phyloP scores from a whole-genome alignment of 1,284 basidiomycete genomes.

The Ceratobasidium papillatum region DNA sequence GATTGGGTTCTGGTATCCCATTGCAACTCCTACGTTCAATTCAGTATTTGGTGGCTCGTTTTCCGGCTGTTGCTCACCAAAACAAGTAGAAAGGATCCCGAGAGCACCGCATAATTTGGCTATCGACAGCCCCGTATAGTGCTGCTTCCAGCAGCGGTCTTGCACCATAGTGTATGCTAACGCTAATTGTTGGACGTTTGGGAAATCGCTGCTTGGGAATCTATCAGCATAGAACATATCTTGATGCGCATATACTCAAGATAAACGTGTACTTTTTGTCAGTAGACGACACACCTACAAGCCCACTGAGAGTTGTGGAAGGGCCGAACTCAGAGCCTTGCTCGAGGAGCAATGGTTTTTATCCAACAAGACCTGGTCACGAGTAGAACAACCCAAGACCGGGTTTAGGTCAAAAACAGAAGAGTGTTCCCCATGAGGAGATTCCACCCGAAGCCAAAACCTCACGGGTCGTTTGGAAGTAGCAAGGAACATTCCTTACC shows the following conservation, averaged over 20 bases:
- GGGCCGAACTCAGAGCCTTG: not conserved
- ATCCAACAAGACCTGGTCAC: not conserved
- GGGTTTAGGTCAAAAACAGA: not conserved
- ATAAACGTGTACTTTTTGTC: not conserved
- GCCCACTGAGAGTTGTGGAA: not conserved
- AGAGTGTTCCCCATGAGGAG: not conserved
- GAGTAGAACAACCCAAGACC: not conserved
- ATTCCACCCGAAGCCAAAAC: not conserved
- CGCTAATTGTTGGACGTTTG: no score
- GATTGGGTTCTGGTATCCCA: constrained; percentile 37
- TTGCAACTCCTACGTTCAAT: not conserved
- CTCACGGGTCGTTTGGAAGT: not conserved
- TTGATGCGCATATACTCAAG: not conserved
- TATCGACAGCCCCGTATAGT: not conserved
- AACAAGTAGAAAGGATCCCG: not conserved
- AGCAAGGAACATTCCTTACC: not conserved
- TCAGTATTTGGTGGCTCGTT: not conserved
- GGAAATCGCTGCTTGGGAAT: not conserved
- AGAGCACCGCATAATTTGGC: not conserved
- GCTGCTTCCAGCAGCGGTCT: not conserved
- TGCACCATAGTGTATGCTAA: not conserved
- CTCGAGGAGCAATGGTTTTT: not conserved
- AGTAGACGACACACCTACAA: not conserved
- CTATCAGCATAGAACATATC: not conserved
- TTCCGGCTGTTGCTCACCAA: not conserved